Base-by-base conservation (phyloP, 495 filamentous ascomycete species). In the Venustampulla echinocandica region DNA sequence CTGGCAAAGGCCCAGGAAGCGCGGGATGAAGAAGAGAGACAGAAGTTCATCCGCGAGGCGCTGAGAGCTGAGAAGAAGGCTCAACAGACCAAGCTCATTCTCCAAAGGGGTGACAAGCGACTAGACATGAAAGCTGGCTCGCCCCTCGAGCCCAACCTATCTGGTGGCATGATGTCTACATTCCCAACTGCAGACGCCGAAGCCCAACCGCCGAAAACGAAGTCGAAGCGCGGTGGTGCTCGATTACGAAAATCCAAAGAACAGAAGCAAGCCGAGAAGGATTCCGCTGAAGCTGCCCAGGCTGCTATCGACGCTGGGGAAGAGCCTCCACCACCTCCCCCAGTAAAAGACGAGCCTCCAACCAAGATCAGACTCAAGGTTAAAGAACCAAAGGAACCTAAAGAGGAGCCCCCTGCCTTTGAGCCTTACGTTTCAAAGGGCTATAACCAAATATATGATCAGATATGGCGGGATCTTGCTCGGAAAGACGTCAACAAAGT, bases 391-490 rank as follows among this genome's bases (percentile, higher is more conserved):
- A 85, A 84, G 54, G 76, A 74, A 36, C 53, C 50, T 11, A 61
- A 61, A 19, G 64, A 67, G 18, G 69, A 75, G 50, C 81, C 76
- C 11, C 72, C 73, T 43, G 66, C 68, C 9, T 65, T 71, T 33
- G 64, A 65, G 43, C 75, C 76, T 44, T 92, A 84, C 66, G 83
- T 82, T 50, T 89, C 87, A 25, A 94, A 96, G 61, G 85, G 85
- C 18, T 97, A 92, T 68, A 86, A 90, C 54, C 90, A 95, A 64
- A 92, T 99, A 28, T 96, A 95, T 64, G 92, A 95, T 58, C 89
- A 96, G 66, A 99, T 99, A 53, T 94, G 87, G 86, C 84, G 88
- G 21, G 92, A 99, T 57, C 81, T 97, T 41, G 87, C 89, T 4
- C 77, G 82, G 37, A 96, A 95, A 62, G 88, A 95, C 62, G 87